Conservation (phyloP, 805 yeast genomes). For the Suhomyces kilbournensis region DNA sequence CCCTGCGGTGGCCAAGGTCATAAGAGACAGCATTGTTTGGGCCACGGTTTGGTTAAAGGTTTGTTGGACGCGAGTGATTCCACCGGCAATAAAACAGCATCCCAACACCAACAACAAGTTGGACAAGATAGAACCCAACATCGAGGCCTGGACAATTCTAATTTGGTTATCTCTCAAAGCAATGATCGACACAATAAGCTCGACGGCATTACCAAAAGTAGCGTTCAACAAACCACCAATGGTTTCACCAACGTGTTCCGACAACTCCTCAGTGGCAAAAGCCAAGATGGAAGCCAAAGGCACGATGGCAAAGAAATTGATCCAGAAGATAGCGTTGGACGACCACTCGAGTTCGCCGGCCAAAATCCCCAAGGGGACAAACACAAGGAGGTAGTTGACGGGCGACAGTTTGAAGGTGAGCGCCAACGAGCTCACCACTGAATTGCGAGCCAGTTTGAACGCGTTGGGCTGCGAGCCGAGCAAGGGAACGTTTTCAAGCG, state of each 20-base stretch:
- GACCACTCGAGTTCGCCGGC: constrained; percentile 61
- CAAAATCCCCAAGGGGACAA: constrained; percentile 87
- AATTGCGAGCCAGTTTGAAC: neutral
- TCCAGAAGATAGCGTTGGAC: constrained; percentile 54
- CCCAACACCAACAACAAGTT: constrained; percentile 88
- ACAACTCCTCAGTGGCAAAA: constrained; percentile 88
- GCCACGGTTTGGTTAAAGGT: constrained; percentile 94
- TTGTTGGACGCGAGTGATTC: constrained; percentile 81
- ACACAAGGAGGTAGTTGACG: constrained; percentile 70
- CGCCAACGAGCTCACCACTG: constrained; percentile 15
- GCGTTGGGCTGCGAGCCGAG: constrained; percentile 1
- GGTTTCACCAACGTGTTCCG: constrained; percentile 86
- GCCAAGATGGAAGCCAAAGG: constrained; percentile 91
- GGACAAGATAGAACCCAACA: constrained; percentile 91
- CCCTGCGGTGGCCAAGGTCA: constrained; percentile 88
- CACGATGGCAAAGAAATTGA: constrained; percentile 86
- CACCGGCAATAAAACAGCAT: constrained; percentile 93
- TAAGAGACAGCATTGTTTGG: constrained; percentile 92
- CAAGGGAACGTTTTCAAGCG: constrained; percentile 2
- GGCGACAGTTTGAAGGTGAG: constrained; percentile 54
- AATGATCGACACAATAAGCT: constrained; percentile 87
- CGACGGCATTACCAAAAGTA: constrained; percentile 97
- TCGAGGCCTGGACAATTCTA: constrained; percentile 93
- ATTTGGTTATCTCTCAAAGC: constrained; percentile 85
- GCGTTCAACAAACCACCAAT: constrained; percentile 94